phyloP scores from a whole-genome alignment of 2,329 filamentous ascomycete genomes.

The Hypoxylon rubiginosum region DNA sequence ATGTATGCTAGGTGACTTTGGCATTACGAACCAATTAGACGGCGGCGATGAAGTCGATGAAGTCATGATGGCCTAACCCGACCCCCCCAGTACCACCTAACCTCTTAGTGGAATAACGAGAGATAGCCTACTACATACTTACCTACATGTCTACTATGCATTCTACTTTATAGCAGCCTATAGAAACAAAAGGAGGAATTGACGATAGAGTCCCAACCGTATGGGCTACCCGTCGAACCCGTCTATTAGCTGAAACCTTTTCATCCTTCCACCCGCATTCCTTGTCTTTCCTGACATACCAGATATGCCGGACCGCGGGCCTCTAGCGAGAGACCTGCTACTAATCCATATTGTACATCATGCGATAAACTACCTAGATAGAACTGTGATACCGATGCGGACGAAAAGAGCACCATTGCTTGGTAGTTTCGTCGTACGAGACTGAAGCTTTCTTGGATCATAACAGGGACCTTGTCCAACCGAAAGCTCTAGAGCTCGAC shows the following conservation, averaged over 20 bases:
- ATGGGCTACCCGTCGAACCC: constrained; percentile 2
- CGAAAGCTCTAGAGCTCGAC: constrained; percentile 3
- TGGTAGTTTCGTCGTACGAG: constrained; percentile 15
- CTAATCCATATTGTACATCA: constrained; percentile 7
- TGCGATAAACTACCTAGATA: constrained; percentile 7
- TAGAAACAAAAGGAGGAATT: constrained; percentile 13
- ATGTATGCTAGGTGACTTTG: constrained; percentile 18
- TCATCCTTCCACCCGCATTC: background rate
- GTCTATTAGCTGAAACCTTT: constrained; percentile 18
- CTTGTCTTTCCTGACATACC: constrained; percentile 4
- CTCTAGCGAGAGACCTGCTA: constrained; percentile 3
- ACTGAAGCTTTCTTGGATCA: constrained; percentile 8
- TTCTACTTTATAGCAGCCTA: background rate
- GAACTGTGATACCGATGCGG: constrained; percentile 25
- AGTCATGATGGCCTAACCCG: constrained; percentile 30
- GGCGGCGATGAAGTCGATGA: constrained; percentile 24
- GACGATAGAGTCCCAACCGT: constrained; percentile 22
- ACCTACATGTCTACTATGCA: background rate
- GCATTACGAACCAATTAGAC: constrained; percentile 23
- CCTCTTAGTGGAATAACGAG: constrained; percentile 16
- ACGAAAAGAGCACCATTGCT: constrained; percentile 19
- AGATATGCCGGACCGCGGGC: too few species aligned
- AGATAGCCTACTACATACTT: background rate
- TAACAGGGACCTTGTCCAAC: constrained; percentile 8
- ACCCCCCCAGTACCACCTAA: constrained; percentile 24